Evolutionary conservation across 192 early-diverging fungal species (phyloP).

Genomic region (Geranomyces variabilis): DNA sequence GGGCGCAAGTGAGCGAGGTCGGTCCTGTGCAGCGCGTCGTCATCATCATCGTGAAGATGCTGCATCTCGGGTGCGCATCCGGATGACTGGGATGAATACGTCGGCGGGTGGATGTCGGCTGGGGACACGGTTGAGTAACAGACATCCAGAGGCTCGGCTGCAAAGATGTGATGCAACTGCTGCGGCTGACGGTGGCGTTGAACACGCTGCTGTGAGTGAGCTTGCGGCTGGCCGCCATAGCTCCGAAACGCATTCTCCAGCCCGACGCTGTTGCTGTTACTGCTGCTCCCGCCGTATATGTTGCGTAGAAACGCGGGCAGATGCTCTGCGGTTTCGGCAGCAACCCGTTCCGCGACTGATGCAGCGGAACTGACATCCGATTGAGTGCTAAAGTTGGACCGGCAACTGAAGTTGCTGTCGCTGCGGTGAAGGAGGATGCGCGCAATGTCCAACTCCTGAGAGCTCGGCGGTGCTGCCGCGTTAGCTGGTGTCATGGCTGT

Average conservation of each 20-base stretch:
- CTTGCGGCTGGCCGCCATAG: too few species aligned
- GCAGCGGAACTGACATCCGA: neutral
- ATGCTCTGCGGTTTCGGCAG: neutral
- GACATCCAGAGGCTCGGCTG: too few species aligned
- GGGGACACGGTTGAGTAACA: neutral
- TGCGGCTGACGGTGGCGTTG: neutral
- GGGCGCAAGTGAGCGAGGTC: too few species aligned
- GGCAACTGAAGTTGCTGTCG: constrained; percentile 8
- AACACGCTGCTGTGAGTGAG: neutral
- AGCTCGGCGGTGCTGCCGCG: too few species aligned
- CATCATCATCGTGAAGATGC: too few species aligned
- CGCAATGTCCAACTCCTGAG: neutral
- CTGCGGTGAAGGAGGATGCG: neutral
- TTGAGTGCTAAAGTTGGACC: neutral
- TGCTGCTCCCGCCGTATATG: constrained; percentile 12
- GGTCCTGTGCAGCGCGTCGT: too few species aligned
- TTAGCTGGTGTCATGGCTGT: too few species aligned
- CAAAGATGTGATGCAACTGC: neutral
- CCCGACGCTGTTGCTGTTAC: neutral
- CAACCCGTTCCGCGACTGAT: neutral
- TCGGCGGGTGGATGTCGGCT: neutral
- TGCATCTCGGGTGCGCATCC: too few species aligned
- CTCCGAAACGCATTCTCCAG: neutral
- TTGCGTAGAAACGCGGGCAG: constrained; percentile 17
- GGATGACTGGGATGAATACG: neutral